Evolutionary conservation across 805 yeast species (phyloP).

Genomic region (Ogataea trehaloabstinens): DNA sequence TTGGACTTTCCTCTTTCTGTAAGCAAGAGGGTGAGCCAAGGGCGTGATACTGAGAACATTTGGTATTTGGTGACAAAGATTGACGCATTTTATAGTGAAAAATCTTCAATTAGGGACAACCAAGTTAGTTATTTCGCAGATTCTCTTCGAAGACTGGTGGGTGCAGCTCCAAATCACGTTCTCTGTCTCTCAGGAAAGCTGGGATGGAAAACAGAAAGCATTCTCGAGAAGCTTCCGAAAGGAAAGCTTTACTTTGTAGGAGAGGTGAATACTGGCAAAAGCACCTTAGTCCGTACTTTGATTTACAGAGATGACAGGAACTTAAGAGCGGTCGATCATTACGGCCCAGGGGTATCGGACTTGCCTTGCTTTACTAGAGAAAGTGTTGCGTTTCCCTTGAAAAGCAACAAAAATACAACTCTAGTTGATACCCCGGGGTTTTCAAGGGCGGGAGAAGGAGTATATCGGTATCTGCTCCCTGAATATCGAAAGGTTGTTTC

Average conservation of each 20-base stretch:
- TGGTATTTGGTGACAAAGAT: slow-evolving; percentile 42
- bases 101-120: slow-evolving; percentile 20
- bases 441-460: slow-evolving; percentile 25
- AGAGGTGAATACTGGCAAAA: slow-evolving; percentile 67
- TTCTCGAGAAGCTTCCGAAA: slow-evolving; percentile 38
- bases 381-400: slow-evolving; percentile 38
- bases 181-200: slow-evolving; percentile 48
- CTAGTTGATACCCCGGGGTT: slow-evolving; percentile 52
- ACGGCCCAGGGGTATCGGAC: slow-evolving; percentile 47
- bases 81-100: slow-evolving; percentile 33
- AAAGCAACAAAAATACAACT: slow-evolving; percentile 14
- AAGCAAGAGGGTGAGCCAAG: slow-evolving; percentile 34
- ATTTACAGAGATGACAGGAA: slow-evolving; percentile 17
- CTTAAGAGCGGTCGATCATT: slow-evolving; percentile 24
- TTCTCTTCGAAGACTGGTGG: slow-evolving; percentile 28
- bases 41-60: slow-evolving; percentile 34
- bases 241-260: slow-evolving; percentile 55
- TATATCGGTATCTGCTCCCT: slow-evolving; percentile 28
- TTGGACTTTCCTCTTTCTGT: slow-evolving; percentile 71
- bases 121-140: slow-evolving; percentile 33
- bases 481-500: slow-evolving; percentile 5
- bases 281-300: slow-evolving; percentile 55
- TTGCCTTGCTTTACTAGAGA: slow-evolving; percentile 75
- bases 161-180: slow-evolving; percentile 35
- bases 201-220: slow-evolving; percentile 48